These are phyloP conservation scores for Termitomyces bulborhizus DNA, from an alignment of 768 basidiomycete species.

Conservation along the genomic window DNA sequence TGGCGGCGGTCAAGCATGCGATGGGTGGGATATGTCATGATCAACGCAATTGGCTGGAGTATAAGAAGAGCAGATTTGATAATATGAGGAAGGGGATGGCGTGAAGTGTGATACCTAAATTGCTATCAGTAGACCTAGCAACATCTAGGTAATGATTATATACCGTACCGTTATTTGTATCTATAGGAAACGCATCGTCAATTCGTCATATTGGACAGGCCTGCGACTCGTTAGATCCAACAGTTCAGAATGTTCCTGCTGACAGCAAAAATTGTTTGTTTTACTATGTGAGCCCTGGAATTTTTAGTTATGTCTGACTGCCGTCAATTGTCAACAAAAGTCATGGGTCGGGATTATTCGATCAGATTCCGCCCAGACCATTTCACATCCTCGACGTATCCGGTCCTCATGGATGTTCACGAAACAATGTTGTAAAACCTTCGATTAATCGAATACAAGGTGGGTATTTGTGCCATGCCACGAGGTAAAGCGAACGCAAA, in stretches of 20 bases:
- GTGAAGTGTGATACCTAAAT: background rate
- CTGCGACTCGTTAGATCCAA: no score
- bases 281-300: no score
- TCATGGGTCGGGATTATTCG: background rate
- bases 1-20: constrained; percentile 68
- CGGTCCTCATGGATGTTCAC: no score
- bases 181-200: background rate
- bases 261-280: no score
- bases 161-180: background rate
- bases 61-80: constrained; percentile 70
- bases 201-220: no score
- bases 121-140: background rate
- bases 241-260: no score
- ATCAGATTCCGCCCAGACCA: background rate
- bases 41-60: constrained; percentile 74
- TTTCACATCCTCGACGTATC: no score
- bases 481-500: background rate
- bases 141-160: no score
- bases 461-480: constrained; percentile 5
- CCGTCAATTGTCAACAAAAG: no score
- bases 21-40: constrained; percentile 66
- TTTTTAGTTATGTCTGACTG: no score
- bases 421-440: no score
- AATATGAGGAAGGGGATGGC: constrained; percentile 72
- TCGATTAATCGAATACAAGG: constrained; percentile 6